Percentiles rank a stretch among this genome's conserved stretches.
Conservation (phyloP, 371 early-diverging fungal species). For the Polyrhizophydium stewartii region DNA sequence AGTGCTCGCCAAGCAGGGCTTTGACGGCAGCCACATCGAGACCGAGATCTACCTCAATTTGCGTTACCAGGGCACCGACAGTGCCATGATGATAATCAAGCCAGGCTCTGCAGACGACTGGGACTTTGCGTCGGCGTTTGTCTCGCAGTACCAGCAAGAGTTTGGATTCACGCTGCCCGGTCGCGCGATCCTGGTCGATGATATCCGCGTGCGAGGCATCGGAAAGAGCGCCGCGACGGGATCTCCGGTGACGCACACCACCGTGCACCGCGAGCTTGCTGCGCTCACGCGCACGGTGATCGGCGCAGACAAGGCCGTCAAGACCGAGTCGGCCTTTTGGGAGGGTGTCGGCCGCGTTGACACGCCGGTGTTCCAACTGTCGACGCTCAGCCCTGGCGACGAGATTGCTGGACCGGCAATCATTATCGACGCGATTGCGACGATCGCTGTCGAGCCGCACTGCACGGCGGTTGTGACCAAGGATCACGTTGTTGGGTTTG, state of each 20-base stretch:
- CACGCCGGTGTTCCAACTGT: slow-evolving; percentile 72
- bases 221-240: slow-evolving; percentile 42
- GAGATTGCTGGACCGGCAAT: slow-evolving; percentile 80
- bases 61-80: slow-evolving; percentile 92
- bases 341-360: slow-evolving; percentile 59
- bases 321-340: slow-evolving; percentile 67
- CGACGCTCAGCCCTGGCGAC: slow-evolving; percentile 59
- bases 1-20: slow-evolving; percentile 63
- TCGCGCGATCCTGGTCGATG: slow-evolving; percentile 84
- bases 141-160: slow-evolving; percentile 70
- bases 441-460: slow-evolving; percentile 80
- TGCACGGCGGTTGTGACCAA: slow-evolving; percentile 72
- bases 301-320: neutral
- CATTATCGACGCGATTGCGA: slow-evolving; percentile 82
- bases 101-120: slow-evolving; percentile 42
- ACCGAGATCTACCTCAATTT: slow-evolving; percentile 77
- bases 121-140: slow-evolving; percentile 53
- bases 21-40: slow-evolving; percentile 47
- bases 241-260: slow-evolving; percentile 8
- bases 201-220: slow-evolving; percentile 85
- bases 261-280: slow-evolving; percentile 28
- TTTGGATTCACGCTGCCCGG: slow-evolving; percentile 86
- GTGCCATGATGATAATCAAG: slow-evolving; percentile 86
- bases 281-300: slow-evolving; percentile 27
- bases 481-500: slow-evolving; percentile 68